These are phyloP conservation scores for Obba rivulosa DNA, from an alignment of 768 basidiomycete species.

Conservation along the genomic window DNA sequence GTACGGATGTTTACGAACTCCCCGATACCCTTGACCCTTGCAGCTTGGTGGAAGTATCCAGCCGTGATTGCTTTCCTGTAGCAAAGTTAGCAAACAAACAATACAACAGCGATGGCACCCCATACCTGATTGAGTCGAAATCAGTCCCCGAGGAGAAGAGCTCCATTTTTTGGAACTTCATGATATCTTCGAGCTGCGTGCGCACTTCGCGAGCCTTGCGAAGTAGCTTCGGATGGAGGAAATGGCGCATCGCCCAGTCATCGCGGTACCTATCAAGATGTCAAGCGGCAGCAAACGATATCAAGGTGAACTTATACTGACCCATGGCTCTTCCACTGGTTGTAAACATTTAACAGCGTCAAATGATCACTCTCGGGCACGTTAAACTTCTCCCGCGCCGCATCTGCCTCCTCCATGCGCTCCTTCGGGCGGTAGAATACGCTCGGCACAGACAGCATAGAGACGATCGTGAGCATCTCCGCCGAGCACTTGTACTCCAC, in stretches of 20 bases:
- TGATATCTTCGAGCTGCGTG: conserved; percentile 94
- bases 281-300: background rate
- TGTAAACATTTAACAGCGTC: conserved; percentile 92
- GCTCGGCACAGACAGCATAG: conserved; percentile 96
- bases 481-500: conserved; percentile 90
- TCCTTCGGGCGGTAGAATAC: conserved; percentile 98
- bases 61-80: conserved; percentile 92
- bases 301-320: conserved; percentile 32
- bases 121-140: conserved; percentile 80
- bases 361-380: conserved; percentile 98
- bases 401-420: conserved; percentile 95
- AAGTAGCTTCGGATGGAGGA: conserved; percentile 92
- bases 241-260: conserved; percentile 93
- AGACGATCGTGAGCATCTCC: conserved; percentile 98
- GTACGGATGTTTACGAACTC: conserved; percentile 98
- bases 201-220: conserved; percentile 95
- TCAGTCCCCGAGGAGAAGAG: conserved; percentile 89
- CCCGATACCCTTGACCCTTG: conserved; percentile 96
- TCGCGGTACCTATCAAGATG: conserved; percentile 66
- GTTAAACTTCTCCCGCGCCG: conserved; percentile 96
- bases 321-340: conserved; percentile 97
- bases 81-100: background rate
- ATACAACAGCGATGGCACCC: conserved; percentile 2
- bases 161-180: conserved; percentile 98
- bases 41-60: conserved; percentile 99